Percentiles rank a stretch among this genome's conserved stretches.
Evolutionary conservation across 257 asterid species (phyloP).

Genomic region (Prunella vulgaris): DNA sequence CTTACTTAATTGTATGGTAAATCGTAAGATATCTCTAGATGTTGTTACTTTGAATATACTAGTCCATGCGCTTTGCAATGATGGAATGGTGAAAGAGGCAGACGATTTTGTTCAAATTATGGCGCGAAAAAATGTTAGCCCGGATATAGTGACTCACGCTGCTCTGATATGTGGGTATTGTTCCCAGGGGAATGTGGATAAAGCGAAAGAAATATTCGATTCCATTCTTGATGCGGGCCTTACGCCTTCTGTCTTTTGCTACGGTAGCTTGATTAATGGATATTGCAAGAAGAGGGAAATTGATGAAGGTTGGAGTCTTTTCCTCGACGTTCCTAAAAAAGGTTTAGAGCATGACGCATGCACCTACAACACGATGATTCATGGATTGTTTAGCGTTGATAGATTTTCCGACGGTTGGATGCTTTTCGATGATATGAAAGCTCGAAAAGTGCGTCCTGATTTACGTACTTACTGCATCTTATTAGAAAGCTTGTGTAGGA

Average conservation of each 20-base stretch:
- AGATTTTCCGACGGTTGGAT: neutral
- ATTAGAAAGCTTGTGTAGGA: neutral
- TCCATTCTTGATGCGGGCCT: neutral
- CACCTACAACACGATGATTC: neutral
- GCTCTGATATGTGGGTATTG: neutral
- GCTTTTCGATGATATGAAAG: conserved; percentile 1
- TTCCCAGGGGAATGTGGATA: neutral
- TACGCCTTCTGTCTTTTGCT: neutral
- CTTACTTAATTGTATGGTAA: neutral
- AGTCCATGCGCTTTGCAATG: neutral
- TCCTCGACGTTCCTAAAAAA: neutral
- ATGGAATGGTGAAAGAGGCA: neutral
- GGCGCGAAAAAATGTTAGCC: neutral
- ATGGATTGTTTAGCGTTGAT: neutral
- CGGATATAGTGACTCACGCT: neutral
- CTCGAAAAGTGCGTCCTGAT: neutral
- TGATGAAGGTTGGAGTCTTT: conserved; percentile 13
- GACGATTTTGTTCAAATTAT: neutral
- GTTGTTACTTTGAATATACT: neutral
- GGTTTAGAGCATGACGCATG: neutral
- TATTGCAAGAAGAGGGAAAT: neutral
- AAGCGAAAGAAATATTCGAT: neutral
- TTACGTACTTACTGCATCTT: neutral
- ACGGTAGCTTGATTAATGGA: neutral
- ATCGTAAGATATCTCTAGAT: neutral